Conservation (phyloP, 371 early-diverging fungal genomes). For the Zopfochytrium polystomum region DNA sequence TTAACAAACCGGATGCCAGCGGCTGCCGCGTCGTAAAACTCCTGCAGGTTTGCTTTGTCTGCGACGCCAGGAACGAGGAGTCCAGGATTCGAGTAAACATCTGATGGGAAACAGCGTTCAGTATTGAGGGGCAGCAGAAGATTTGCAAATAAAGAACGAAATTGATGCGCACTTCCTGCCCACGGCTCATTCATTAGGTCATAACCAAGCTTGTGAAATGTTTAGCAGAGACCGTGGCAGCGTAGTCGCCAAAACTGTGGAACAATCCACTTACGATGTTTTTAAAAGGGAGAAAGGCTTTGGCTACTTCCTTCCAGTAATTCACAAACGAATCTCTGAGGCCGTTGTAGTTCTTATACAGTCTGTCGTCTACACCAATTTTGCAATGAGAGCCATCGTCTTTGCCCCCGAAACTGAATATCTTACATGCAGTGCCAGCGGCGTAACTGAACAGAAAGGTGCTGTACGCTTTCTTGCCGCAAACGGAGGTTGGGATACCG, state of each 20-base stretch:
- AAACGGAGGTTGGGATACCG: too few species aligned
- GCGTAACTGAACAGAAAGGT: too few species aligned
- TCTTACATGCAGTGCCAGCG: too few species aligned
- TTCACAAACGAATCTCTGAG: conserved; percentile 50
- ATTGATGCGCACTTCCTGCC: not conserved
- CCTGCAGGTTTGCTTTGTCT: conserved; percentile 10
- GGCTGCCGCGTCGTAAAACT: conserved; percentile 15
- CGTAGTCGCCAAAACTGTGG: conserved; percentile 54
- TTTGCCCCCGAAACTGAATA: too few species aligned
- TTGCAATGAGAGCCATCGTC: too few species aligned
- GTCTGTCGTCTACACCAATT: conserved; percentile 32
- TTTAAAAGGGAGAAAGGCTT: conserved; percentile 36
- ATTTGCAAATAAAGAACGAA: not conserved
- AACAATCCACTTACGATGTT: too few species aligned
- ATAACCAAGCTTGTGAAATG: conserved; percentile 56
- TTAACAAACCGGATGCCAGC: conserved; percentile 48
- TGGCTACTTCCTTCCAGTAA: conserved; percentile 53
- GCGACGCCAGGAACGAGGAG: conserved; percentile 23
- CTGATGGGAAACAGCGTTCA: not conserved
- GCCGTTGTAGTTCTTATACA: conserved; percentile 54
- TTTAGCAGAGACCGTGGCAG: conserved; percentile 22
- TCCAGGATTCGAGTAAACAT: conserved; percentile 10
- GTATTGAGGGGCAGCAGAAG: not conserved
- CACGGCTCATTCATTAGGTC: conserved; percentile 54
- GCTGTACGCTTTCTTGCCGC: too few species aligned